Evolutionary conservation across 768 basidiomycete species (phyloP).

Genomic region (Serendipita sp.): DNA sequence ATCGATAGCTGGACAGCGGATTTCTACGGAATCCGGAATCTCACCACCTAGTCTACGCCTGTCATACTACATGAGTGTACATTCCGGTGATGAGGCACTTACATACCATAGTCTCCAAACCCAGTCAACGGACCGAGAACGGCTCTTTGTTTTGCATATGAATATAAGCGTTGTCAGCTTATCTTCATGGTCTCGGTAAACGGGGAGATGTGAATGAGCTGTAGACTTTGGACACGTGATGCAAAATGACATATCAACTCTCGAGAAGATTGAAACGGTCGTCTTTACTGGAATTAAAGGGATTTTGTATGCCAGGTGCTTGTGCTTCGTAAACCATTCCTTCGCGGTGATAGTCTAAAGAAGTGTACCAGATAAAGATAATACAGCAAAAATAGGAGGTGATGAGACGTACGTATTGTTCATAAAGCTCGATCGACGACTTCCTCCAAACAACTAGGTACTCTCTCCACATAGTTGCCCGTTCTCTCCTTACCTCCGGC

Average conservation of each 20-base stretch:
- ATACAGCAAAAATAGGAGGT: slow-evolving; percentile 9
- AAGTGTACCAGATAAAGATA: not conserved
- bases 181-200: slow-evolving; percentile 31
- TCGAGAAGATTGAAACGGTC: slow-evolving; percentile 70
- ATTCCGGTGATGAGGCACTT: not conserved
- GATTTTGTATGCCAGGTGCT: slow-evolving; percentile 63
- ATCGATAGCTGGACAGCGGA: slow-evolving; percentile 52
- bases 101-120: slow-evolving; percentile 69
- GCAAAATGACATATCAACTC: slow-evolving; percentile 71
- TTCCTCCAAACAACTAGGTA: slow-evolving; percentile 76
- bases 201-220: slow-evolving; percentile 25
- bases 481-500: slow-evolving; percentile 39
- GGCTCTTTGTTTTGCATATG: slow-evolving; percentile 65
- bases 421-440: slow-evolving; percentile 65
- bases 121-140: slow-evolving; percentile 76
- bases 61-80: not conserved
- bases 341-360: slow-evolving; percentile 35
- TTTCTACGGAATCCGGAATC: slow-evolving; percentile 52
- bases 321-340: slow-evolving; percentile 53
- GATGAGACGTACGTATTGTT: slow-evolving; percentile 52
- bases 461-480: slow-evolving; percentile 44
- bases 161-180: slow-evolving; percentile 68
- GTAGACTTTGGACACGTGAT: slow-evolving; percentile 45
- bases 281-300: slow-evolving; percentile 51
- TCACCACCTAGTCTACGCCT: slow-evolving; percentile 62